Evolutionary conservation across 371 early-diverging fungal genomes (phyloP), one percentile per base, ranked within the genome.

Genomic region (Furculomyces boomerangus): DNA sequence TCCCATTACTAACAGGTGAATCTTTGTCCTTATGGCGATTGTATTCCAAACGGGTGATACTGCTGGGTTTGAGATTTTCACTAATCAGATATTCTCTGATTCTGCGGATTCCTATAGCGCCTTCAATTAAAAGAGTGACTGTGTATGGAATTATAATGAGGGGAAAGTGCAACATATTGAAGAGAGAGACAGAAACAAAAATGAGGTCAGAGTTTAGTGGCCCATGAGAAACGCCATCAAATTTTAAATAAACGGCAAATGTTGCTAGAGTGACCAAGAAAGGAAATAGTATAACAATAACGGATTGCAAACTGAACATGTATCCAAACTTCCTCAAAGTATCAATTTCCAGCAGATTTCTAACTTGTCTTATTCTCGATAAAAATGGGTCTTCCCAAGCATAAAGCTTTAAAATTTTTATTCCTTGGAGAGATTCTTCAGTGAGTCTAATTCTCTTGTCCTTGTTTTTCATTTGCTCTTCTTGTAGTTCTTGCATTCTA

Each of bases 111-210:
- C 92, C 76, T 1, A 91, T 88, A 10, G 75, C 72, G 2, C 90
- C 84, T 59, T 90, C 88, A 22, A 90, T 72, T 2, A 73, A 60
- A 0, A 78, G 68, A 0, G 63, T 29, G 0, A 65, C 32, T 3
- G 83, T 75, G 26, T 40, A 63, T 0, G 88, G 84, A 51, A 92
- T 78, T 52, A 83, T 74, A 31, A 72, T 46, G 24, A 93, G 64
- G 30, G 93, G 91, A 74, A 86, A 86, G 62, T 83, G 83, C 16
- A 96, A 70, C 43, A 92, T 65, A 64, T 88, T 88, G 76, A 96
- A 91, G 1, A 93, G 73, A 0, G 92, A 67, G 49, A 96, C 71
- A 13, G 91, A 77, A 0, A 88, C 84, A 66, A 93, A 94, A 0
- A 88, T 83, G 55, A 78, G 65, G 44, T 75, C 75, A n/a, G 84